A percentile compares a stretch with the other conserved stretches of the same genome.
These are phyloP conservation scores for Lathyrus aphaca DNA, from an alignment of 306 rosid genomes.

Conservation along the genomic window DNA sequence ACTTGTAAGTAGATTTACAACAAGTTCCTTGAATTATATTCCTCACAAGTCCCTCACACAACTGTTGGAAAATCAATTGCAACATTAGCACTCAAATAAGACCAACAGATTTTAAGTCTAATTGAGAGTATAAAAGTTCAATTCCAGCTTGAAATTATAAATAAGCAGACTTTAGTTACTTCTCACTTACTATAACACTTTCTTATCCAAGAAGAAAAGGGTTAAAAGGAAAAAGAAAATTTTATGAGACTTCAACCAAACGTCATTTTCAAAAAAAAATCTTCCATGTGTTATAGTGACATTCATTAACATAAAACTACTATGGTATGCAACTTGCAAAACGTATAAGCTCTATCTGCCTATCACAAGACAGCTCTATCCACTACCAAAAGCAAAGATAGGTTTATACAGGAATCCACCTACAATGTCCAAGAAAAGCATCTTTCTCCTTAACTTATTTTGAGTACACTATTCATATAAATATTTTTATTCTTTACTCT, in stretches of 20 bases:
- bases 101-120: no score
- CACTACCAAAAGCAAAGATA: constrained; percentile 23
- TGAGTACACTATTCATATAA: constrained; percentile 19
- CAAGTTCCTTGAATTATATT: no score
- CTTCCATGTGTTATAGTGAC: constrained; percentile 23
- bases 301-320: neutral
- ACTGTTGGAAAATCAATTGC: no score
- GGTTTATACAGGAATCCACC: constrained; percentile 46
- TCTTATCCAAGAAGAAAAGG: no score
- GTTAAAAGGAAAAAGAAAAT: no score
- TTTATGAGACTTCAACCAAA: constrained; percentile 28
- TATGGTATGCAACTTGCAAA: constrained; percentile 15
- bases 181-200: no score
- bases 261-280: constrained; percentile 33
- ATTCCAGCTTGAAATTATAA: no score
- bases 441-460: constrained; percentile 31
- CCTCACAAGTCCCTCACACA: no score
- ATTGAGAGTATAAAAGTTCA: no score
- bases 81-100: no score
- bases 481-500: constrained; percentile 34
- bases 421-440: constrained; percentile 49
- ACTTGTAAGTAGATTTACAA: no score
- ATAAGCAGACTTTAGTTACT: no score
- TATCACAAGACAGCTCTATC: neutral
- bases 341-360: constrained; percentile 26